phyloP scores from a whole-genome alignment of 2,329 filamentous ascomycete genomes.

The Pseudogymnoascus sp. region DNA sequence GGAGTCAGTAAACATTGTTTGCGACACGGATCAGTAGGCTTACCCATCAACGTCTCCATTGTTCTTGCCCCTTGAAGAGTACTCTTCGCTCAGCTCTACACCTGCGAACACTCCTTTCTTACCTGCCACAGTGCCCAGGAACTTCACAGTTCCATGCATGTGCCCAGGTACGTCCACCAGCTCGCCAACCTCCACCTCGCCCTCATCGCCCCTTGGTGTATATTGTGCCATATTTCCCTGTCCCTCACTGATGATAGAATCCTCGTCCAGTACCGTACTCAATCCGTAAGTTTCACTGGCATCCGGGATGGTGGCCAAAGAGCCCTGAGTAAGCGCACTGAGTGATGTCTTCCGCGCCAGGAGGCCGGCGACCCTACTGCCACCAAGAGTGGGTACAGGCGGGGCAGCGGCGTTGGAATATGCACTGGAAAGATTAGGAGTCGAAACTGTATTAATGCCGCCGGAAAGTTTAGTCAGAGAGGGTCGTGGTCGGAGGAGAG shows the following conservation, averaged over 20 bases:
- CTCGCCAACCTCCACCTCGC: slow-evolving; percentile 67
- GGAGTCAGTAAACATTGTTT: slow-evolving; percentile 21
- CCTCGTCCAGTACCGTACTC: slow-evolving; percentile 45
- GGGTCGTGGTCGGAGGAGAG: slow-evolving; percentile 28
- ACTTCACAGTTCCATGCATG: slow-evolving; percentile 86
- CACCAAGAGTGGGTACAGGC: slow-evolving; percentile 3
- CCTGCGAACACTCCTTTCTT: slow-evolving; percentile 90
- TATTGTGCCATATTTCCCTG: slow-evolving; percentile 42
- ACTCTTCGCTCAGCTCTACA: slow-evolving; percentile 78
- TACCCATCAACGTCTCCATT: slow-evolving; percentile 93
- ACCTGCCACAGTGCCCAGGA: slow-evolving; percentile 76
- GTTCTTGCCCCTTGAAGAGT: slow-evolving; percentile 82
- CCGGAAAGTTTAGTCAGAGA: slow-evolving; percentile 19
- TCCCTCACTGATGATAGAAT: slow-evolving; percentile 27
- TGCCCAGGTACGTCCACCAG: slow-evolving; percentile 84
- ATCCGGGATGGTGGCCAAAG: slow-evolving; percentile 60
- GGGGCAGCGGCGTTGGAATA: slow-evolving; percentile 16
- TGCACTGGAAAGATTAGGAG: slow-evolving; percentile 48
- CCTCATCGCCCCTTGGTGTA: slow-evolving; percentile 46
- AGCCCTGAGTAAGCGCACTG: slow-evolving; percentile 58
- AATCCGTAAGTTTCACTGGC: slow-evolving; percentile 56
- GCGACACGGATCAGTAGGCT: slow-evolving; percentile 28
- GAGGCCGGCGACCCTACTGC: slow-evolving; percentile 26
- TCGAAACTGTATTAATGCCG: slow-evolving; percentile 44
- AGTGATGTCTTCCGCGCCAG: slow-evolving; percentile 65